These are phyloP conservation scores for Suillus placidus DNA, from an alignment of 768 basidiomycete genomes.

Conservation along the genomic window DNA sequence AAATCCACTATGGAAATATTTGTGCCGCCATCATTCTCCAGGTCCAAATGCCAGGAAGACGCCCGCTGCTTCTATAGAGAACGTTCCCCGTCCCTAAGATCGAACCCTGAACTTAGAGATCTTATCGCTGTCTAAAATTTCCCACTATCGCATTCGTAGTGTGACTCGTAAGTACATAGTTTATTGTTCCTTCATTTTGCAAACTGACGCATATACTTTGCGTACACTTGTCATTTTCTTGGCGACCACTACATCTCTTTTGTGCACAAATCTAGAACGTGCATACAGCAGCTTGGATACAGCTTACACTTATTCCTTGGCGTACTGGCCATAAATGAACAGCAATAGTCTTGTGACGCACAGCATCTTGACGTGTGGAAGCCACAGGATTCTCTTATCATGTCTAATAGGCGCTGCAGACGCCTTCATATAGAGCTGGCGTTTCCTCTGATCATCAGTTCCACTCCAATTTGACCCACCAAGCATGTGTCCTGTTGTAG, in stretches of 20 bases:
- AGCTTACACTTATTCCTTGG: background rate
- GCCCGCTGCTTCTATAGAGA: background rate
- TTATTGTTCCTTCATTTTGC: background rate
- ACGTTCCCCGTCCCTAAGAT: background rate
- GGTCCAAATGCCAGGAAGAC: background rate
- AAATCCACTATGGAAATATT: background rate
- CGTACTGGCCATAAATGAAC: background rate
- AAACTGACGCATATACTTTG: background rate
- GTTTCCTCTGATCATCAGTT: background rate
- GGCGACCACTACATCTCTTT: background rate
- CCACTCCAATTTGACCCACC: no score
- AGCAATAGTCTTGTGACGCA: background rate
- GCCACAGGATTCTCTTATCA: background rate
- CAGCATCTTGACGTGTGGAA: background rate
- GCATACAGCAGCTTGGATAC: background rate
- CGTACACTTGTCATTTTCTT: background rate
- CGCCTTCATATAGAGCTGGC: conserved; percentile 1
- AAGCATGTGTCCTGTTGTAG: background rate
- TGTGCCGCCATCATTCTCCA: background rate
- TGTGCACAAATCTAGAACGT: background rate
- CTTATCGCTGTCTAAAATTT: background rate
- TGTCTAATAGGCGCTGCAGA: background rate
- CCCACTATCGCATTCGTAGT: background rate
- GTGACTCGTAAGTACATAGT: background rate
- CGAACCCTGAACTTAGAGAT: background rate